These are phyloP conservation scores for Colletotrichum tropicale DNA, from an alignment of 2,329 filamentous ascomycete genomes.

Conservation along the genomic window DNA sequence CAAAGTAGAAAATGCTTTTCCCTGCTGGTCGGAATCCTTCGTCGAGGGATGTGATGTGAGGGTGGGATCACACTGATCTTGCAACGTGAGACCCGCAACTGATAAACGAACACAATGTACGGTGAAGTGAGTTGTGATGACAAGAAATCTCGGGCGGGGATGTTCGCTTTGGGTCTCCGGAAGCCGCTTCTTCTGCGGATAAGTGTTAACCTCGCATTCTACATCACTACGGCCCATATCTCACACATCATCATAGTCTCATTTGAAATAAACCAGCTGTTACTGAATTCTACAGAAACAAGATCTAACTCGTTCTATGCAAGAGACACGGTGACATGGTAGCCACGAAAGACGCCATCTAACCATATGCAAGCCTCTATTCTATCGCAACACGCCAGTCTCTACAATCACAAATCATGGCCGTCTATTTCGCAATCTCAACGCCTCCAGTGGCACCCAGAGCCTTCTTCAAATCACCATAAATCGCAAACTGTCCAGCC, in stretches of 20 bases:
- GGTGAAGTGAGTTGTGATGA: neutral
- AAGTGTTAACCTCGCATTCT: neutral
- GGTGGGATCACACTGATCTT: neutral
- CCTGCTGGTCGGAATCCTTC: neutral
- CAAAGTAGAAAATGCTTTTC: neutral
- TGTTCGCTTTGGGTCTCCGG: neutral
- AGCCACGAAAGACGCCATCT: neutral
- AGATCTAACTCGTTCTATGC: neutral
- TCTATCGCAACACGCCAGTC: neutral
- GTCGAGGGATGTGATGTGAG: neutral
- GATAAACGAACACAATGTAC: neutral
- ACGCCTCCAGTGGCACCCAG: constrained; percentile 78
- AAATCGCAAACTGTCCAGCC: constrained; percentile 87
- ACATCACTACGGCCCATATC: neutral
- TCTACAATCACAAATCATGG: neutral
- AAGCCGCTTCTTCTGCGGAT: neutral
- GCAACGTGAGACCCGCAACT: neutral
- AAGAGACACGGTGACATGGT: neutral
- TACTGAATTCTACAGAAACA: neutral
- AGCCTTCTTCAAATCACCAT: constrained; percentile 68
- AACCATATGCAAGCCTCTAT: neutral
- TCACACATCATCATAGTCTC: neutral
- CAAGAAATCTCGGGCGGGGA: neutral
- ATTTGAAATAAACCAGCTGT: neutral
- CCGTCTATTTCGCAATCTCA: constrained; percentile 54